Percentiles rank a stretch among this genome's conserved stretches.
Evolutionary conservation across 2,329 filamentous ascomycete genomes (phyloP).

Genomic region (Epichloe elymi): DNA sequence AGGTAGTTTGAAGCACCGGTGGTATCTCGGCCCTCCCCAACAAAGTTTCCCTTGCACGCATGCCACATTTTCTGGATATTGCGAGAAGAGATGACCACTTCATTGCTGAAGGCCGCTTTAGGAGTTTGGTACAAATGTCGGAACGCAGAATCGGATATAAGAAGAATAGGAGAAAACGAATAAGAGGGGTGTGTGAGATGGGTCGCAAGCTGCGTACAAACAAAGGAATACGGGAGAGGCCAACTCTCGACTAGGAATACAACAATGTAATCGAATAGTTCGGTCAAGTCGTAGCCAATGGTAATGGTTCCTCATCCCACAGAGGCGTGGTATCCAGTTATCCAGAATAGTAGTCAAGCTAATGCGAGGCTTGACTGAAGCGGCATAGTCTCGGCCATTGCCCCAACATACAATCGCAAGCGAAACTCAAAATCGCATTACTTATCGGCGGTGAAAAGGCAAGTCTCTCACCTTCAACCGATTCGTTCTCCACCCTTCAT

Average conservation of each 20-base stretch:
- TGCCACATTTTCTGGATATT: too few relatives aligned
- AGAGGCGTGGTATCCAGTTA: not conserved
- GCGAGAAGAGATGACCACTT: too few relatives aligned
- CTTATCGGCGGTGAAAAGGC: conserved; percentile 23
- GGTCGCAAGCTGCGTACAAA: not conserved
- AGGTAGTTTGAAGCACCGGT: not conserved
- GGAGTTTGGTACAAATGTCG: too few relatives aligned
- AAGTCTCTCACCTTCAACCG: conserved; percentile 43
- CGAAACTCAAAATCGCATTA: not conserved
- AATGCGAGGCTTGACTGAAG: not conserved
- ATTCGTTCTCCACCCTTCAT: conserved; percentile 83
- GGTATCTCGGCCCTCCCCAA: not conserved
- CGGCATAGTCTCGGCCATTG: not conserved
- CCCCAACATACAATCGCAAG: not conserved
- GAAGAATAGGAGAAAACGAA: not conserved
- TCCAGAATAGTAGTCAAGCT: not conserved
- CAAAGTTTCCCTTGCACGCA: not conserved
- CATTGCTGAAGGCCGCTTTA: too few relatives aligned
- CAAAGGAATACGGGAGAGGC: not conserved
- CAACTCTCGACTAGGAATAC: not conserved
- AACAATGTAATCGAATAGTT: not conserved
- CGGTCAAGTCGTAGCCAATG: not conserved
- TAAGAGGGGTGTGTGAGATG: not conserved
- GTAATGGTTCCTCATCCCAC: not conserved
- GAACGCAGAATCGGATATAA: not conserved